Base-by-base conservation (phyloP, 495 filamentous ascomycete species). In the Penicillium odoratum region DNA sequence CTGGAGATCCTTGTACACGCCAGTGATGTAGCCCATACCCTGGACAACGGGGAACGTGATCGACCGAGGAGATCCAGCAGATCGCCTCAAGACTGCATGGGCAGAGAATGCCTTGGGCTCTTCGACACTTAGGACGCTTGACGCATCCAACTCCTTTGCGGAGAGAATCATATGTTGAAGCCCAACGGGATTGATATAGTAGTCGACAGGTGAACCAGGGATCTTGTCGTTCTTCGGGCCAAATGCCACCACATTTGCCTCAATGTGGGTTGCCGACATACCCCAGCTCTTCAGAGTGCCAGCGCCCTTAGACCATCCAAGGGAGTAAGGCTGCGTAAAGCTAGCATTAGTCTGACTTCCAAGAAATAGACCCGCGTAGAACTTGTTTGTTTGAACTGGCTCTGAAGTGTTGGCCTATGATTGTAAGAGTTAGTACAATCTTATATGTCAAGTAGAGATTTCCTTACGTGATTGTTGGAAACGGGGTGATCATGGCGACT, bases 21-120 rank as follows among this genome's bases (percentile, higher is more conserved):
- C 93, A 5, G 92, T 96, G 10, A 95, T 81, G 59, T 91, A 93
- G 0, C 84, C 92, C 86, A 93, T 93, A 4, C 94, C 94, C 68
- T 97, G 93, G 1, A 96, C 85, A 7, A 97, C 67, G 0, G 93
- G 93, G 62, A 97, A 89, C 0, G 85, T 86, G 34, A 98, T 78
- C 26, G 72, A 73, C 3, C 86, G 75, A 0, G 71, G 61, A 1
- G 83, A 82, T 13, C 80, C 80, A 13, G 67, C 59, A 34, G 79
- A 72, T 4, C 81, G 74, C 33, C 78, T 76, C 10, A 98, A 71
- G 33, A 88, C 86, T 38, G 90, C 83, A 56, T 88, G 85, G 11
- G 79, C 88, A 3, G 91, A 93, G 62, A 93, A 91, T 8, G 85
- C 83, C 48, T 79, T 78, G 26, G 87, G 73, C 13, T 78, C 69